These are phyloP conservation scores for Botryobasidium botryosum DNA, from an alignment of 768 basidiomycete genomes.

Conservation along the genomic window DNA sequence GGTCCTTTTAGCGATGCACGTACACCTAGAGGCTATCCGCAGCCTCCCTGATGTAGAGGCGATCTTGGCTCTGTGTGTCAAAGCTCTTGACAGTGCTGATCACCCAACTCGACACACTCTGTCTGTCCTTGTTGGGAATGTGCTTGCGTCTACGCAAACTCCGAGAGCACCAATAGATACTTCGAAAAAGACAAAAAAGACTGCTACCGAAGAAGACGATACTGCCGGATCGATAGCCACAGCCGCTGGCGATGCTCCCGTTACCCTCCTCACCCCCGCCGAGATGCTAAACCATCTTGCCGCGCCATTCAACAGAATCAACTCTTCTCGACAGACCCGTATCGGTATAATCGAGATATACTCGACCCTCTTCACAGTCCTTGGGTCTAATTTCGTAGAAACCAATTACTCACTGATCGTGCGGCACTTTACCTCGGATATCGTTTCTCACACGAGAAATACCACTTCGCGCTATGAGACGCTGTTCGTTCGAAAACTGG, in stretches of 20 bases:
- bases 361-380: slow-evolving; percentile 49
- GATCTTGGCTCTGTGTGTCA: slow-evolving; percentile 47
- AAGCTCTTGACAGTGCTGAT: slow-evolving; percentile 66
- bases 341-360: slow-evolving; percentile 87
- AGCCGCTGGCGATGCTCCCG: slow-evolving; percentile 35
- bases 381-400: slow-evolving; percentile 70
- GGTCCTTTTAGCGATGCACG: slow-evolving; percentile 43
- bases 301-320: slow-evolving; percentile 58
- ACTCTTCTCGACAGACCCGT: slow-evolving; percentile 47
- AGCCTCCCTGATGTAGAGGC: slow-evolving; percentile 60
- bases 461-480: slow-evolving; percentile 49
- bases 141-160: slow-evolving; percentile 72
- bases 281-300: slow-evolving; percentile 82
- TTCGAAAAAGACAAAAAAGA: slow-evolving; percentile 42
- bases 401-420: slow-evolving; percentile 64
- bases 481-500: slow-evolving; percentile 50
- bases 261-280: slow-evolving; percentile 47
- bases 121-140: slow-evolving; percentile 62
- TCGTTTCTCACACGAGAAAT: slow-evolving; percentile 45
- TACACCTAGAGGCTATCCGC: slow-evolving; percentile 33
- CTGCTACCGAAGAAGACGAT: slow-evolving; percentile 36
- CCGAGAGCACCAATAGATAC: slow-evolving; percentile 29
- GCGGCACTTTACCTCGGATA: slow-evolving; percentile 59
- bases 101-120: slow-evolving; percentile 68
- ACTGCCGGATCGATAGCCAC: slow-evolving; percentile 35